Percentiles rank a stretch among this genome's conserved stretches.
Conservation (phyloP, 2,329 filamentous ascomycete species). For the Calonectria ilicicola region DNA sequence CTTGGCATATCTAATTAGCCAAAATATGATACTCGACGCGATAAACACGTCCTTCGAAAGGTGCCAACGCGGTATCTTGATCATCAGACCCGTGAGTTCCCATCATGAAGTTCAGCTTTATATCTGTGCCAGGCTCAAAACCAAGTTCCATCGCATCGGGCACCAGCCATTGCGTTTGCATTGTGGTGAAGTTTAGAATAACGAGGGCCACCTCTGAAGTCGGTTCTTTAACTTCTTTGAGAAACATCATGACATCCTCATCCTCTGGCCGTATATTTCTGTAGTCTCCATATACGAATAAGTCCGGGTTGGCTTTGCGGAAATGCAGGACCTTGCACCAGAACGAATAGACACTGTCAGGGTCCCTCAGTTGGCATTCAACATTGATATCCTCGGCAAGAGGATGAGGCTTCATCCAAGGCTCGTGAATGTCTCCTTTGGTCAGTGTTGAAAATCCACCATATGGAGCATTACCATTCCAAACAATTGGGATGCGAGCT, state of each 20-base stretch:
- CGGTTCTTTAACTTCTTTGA: slow-evolving; percentile 40
- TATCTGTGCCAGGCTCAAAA: slow-evolving; percentile 15
- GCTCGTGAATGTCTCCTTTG: slow-evolving; percentile 37
- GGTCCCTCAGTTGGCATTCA: slow-evolving; percentile 59
- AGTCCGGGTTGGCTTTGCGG: slow-evolving; percentile 45
- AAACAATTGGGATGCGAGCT: slow-evolving; percentile 32
- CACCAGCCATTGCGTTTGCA: slow-evolving; percentile 41
- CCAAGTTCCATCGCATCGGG: slow-evolving; percentile 32
- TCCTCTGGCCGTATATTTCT: slow-evolving; percentile 39
- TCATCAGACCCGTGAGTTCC: neutral
- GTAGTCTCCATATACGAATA: slow-evolving; percentile 51
- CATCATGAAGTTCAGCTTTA: neutral
- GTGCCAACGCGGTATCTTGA: neutral
- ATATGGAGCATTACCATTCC: slow-evolving; percentile 67
- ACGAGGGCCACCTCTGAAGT: slow-evolving; percentile 41
- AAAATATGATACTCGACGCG: neutral
- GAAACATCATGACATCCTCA: slow-evolving; percentile 41
- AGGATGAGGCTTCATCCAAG: slow-evolving; percentile 50
- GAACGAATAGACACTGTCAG: slow-evolving; percentile 48
- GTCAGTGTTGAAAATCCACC: slow-evolving; percentile 49
- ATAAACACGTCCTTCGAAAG: neutral
- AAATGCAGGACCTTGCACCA: slow-evolving; percentile 46
- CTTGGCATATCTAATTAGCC: no score
- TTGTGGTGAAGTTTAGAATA: slow-evolving; percentile 47
- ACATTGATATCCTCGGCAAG: slow-evolving; percentile 63